phyloP scores from a whole-genome alignment of 2,329 filamentous ascomycete species.

The Fusarium nygamai region DNA sequence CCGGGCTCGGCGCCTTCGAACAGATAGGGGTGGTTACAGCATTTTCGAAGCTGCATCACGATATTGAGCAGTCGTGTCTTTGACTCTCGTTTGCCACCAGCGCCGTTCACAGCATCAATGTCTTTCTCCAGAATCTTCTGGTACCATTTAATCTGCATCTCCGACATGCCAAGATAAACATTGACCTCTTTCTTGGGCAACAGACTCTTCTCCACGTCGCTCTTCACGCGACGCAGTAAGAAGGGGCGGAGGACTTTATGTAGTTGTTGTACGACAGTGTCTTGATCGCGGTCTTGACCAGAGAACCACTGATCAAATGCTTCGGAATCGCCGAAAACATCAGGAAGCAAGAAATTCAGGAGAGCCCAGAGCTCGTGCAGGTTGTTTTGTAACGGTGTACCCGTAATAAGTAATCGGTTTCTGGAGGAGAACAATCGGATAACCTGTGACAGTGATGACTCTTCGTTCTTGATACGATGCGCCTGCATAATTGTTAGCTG shows the following conservation, averaged over 20 bases:
- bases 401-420: slow-evolving; percentile 94
- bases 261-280: slow-evolving; percentile 94
- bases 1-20: slow-evolving; percentile 98
- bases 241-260: slow-evolving; percentile 94
- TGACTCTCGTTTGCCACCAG: slow-evolving; percentile 94
- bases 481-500: slow-evolving; percentile 55
- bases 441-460: slow-evolving; percentile 95
- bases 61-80: slow-evolving; percentile 98
- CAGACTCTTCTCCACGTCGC: slow-evolving; percentile 96
- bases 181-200: slow-evolving; percentile 98
- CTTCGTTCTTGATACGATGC: slow-evolving; percentile 99
- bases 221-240: slow-evolving; percentile 94
- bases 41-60: slow-evolving; percentile 99
- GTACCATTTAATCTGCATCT: slow-evolving; percentile 99
- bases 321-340: slow-evolving; percentile 96
- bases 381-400: slow-evolving; percentile 97
- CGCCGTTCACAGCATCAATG: slow-evolving; percentile 97
- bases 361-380: slow-evolving; percentile 97
- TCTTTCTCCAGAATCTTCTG: slow-evolving; percentile 99
- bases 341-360: slow-evolving; percentile 96
- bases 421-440: slow-evolving; percentile 96
- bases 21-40: slow-evolving; percentile 97
- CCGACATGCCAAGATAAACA: slow-evolving; percentile 96
- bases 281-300: slow-evolving; percentile 87
- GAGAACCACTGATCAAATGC: slow-evolving; percentile 99